phyloP scores from a whole-genome alignment of 2,329 filamentous ascomycete genomes.

The Fusarium pseudoanthophilum region DNA sequence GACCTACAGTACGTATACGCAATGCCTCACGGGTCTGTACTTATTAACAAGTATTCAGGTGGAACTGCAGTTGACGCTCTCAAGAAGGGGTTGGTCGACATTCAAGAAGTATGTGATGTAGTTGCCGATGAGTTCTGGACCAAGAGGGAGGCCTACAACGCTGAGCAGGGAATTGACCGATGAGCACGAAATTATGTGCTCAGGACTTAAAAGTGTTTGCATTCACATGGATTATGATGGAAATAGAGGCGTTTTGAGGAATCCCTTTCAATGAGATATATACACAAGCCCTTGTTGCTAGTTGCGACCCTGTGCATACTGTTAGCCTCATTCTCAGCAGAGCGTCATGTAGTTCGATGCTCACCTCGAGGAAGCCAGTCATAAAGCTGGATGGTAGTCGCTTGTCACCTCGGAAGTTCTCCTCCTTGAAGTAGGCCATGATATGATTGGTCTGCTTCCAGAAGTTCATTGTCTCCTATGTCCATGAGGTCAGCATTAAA shows the following conservation, averaged over 20 bases:
- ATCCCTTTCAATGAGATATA: constrained; percentile 50
- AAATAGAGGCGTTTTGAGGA: constrained; percentile 48
- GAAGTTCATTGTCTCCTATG: constrained; percentile 96
- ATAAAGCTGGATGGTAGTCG: constrained; percentile 91
- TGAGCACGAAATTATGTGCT: constrained; percentile 28
- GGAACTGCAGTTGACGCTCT: constrained; percentile 85
- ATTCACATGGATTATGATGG: constrained; percentile 43
- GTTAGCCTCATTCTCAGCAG: constrained; percentile 28
- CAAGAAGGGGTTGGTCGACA: constrained; percentile 87
- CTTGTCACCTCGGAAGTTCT: constrained; percentile 79
- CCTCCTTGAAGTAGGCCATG: constrained; percentile 94
- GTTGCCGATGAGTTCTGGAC: constrained; percentile 88
- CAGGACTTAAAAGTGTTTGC: constrained; percentile 18
- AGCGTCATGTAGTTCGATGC: constrained; percentile 42
- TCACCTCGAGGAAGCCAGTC: constrained; percentile 91
- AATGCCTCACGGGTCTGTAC: too few relatives aligned
- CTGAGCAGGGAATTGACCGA: constrained; percentile 48
- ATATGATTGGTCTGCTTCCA: constrained; percentile 98
- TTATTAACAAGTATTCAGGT: constrained; percentile 61
- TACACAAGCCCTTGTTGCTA: constrained; percentile 54
- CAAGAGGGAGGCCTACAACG: constrained; percentile 57
- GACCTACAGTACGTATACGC: constrained; percentile 80
- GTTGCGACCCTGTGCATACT: constrained; percentile 62
- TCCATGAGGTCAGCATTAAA: constrained; percentile 24
- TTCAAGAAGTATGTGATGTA: constrained; percentile 92